Evolutionary conservation across 169 alveolate species (phyloP).

Genomic region (Cryptosporidium parvum): DNA sequence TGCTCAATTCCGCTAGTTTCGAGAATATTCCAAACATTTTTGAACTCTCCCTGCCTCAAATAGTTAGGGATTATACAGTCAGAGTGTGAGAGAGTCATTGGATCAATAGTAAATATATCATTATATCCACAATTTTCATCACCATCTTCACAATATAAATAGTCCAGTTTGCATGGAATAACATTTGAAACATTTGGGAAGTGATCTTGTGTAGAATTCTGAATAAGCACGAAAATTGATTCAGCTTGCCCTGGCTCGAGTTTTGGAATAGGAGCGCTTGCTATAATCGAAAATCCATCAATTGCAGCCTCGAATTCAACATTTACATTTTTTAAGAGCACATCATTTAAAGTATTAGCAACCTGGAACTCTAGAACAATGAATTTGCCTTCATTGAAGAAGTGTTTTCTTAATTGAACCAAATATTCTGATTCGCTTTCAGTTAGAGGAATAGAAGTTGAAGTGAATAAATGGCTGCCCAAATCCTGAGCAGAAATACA

Average conservation of each 20-base stretch:
- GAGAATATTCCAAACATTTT: conserved; percentile 77
- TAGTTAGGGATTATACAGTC: conserved; percentile 77
- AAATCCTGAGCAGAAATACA: conserved; percentile 44
- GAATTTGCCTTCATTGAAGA: conserved; percentile 73
- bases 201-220: conserved; percentile 24
- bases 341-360: conserved; percentile 82
- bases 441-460: conserved; percentile 80
- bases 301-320: conserved; percentile 72
- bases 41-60: conserved; percentile 79
- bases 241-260: conserved; percentile 73
- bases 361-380: conserved; percentile 83
- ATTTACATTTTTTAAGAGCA: conserved; percentile 78
- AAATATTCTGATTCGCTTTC: conserved; percentile 88
- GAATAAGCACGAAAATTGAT: conserved; percentile 57
- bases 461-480: conserved; percentile 64
- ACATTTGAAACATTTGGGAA: conserved; percentile 57
- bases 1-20: conserved; percentile 74
- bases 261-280: conserved; percentile 56
- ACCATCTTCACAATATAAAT: conserved; percentile 76
- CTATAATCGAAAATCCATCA: conserved; percentile 66
- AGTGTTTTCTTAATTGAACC: conserved; percentile 80
- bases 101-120: conserved; percentile 80
- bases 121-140: conserved; percentile 78
- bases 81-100: conserved; percentile 76
- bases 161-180: conserved; percentile 70